phyloP scores from a whole-genome alignment of 106 monocot genomes.

The Dactylorhiza incarnata region DNA sequence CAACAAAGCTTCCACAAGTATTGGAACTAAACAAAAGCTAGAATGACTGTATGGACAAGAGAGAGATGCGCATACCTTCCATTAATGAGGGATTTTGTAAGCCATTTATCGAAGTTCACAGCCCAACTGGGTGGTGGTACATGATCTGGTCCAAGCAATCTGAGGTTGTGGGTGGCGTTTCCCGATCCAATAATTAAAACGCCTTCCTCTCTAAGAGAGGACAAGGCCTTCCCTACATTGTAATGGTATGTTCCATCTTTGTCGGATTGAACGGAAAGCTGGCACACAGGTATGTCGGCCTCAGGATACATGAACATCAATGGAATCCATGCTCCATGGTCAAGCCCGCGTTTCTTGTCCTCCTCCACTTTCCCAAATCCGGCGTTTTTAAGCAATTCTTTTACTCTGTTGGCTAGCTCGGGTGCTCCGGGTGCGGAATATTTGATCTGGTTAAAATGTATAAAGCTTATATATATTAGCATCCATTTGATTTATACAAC shows the following conservation, averaged over 20 bases:
- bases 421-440: slow-evolving; percentile 82
- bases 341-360: slow-evolving; percentile 61
- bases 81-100: slow-evolving; percentile 33
- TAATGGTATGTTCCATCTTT: slow-evolving; percentile 61
- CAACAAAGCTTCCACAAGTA: background rate
- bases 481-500: background rate
- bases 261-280: slow-evolving; percentile 52
- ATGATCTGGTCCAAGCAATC: slow-evolving; percentile 11
- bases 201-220: slow-evolving; percentile 55
- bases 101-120: slow-evolving; percentile 49
- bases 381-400: slow-evolving; percentile 26
- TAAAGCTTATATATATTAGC: background rate
- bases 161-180: slow-evolving; percentile 74
- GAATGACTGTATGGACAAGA: background rate
- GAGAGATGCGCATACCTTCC: slow-evolving; percentile 22
- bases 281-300: slow-evolving; percentile 68
- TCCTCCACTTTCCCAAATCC: slow-evolving; percentile 35
- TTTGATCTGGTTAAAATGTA: slow-evolving; percentile 37
- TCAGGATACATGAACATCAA: slow-evolving; percentile 87
- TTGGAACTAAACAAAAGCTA: background rate
- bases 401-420: slow-evolving; percentile 40
- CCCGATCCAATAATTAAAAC: slow-evolving; percentile 73
- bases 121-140: slow-evolving; percentile 42
- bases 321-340: slow-evolving; percentile 89
- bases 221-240: slow-evolving; percentile 60